Evolutionary conservation across 2,329 filamentous ascomycete species (phyloP).

Genomic region (Pseudocercospora crystallina): DNA sequence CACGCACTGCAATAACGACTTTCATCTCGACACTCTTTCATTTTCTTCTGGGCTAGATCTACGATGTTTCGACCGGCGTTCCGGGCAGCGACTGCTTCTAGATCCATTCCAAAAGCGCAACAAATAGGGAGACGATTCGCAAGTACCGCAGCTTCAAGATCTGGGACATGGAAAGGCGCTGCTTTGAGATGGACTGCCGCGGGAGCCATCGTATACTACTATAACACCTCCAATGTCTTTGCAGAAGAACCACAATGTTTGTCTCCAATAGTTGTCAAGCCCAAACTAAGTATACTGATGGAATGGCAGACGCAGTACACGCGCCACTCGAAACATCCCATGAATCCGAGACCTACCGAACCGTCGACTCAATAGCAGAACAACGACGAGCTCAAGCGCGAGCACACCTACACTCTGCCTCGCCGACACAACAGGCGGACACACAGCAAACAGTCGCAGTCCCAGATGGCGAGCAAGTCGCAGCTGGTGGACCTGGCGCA

Average conservation of each 20-base stretch:
- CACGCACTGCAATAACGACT: background rate
- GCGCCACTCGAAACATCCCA: conserved; percentile 41
- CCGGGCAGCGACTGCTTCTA: conserved; percentile 39
- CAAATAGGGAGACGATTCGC: conserved; percentile 48
- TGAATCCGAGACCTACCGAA: conserved; percentile 43
- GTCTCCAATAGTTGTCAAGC: conserved; percentile 30
- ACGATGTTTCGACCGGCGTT: conserved; percentile 56
- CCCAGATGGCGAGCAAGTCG: conserved; percentile 23
- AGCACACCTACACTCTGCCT: conserved; percentile 18
- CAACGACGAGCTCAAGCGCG: conserved; percentile 39
- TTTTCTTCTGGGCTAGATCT: conserved; percentile 6
- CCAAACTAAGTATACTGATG: conserved; percentile 13
- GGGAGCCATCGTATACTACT: conserved; percentile 80
- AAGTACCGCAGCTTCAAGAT: conserved; percentile 60
- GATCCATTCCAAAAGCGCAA: conserved; percentile 37
- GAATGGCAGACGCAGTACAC: conserved; percentile 29
- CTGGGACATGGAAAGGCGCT: conserved; percentile 78
- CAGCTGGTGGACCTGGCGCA: conserved; percentile 47
- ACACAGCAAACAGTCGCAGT: conserved; percentile 14
- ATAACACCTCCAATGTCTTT: conserved; percentile 86
- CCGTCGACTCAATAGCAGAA: conserved; percentile 46
- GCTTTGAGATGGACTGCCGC: conserved; percentile 73
- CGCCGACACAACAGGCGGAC: conserved; percentile 14
- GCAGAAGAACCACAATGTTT: conserved; percentile 77
- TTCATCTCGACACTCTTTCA: conserved; percentile 11